A percentile compares a stretch with the other conserved stretches of the same genome.
Evolutionary conservation across 495 filamentous ascomycete genomes (phyloP).

Genomic region (Penicillium soppii): DNA sequence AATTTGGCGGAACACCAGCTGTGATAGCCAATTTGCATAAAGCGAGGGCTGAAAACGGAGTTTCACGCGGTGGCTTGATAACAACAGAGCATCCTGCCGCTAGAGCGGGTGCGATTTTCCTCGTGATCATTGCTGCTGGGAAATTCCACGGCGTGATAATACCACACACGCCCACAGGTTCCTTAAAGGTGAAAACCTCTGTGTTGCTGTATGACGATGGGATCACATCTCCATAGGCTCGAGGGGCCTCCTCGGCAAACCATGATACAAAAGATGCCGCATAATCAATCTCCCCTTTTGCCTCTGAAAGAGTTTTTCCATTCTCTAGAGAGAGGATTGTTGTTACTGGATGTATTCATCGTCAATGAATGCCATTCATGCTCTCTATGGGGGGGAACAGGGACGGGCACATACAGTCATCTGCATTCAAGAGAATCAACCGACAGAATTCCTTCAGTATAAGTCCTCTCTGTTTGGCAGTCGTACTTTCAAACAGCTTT

Average conservation of each 20-base stretch:
- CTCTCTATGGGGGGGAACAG: too few relatives aligned
- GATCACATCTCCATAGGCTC: conserved; percentile 64
- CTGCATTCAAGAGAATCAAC: too few relatives aligned
- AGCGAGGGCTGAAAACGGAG: conserved; percentile 45
- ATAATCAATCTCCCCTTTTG: conserved; percentile 61
- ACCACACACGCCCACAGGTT: conserved; percentile 40
- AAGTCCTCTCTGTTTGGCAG: too few relatives aligned
- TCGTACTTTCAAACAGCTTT: too few relatives aligned
- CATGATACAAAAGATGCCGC: conserved; percentile 64
- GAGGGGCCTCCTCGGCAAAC: conserved; percentile 64
- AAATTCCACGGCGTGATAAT: conserved; percentile 69
- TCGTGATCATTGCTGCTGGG: conserved; percentile 80
- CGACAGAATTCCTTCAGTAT: too few relatives aligned
- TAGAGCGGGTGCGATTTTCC: conserved; percentile 64
- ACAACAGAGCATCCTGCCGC: conserved; percentile 52
- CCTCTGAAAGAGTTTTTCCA: conserved; percentile 62
- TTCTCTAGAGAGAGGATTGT: too few relatives aligned
- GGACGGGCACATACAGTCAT: too few relatives aligned
- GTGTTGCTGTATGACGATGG: conserved; percentile 54
- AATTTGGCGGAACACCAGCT: conserved; percentile 16
- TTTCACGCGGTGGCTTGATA: conserved; percentile 49
- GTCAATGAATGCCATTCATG: too few relatives aligned
- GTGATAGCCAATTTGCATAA: conserved; percentile 51
- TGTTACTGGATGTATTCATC: too few relatives aligned
- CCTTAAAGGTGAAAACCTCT: conserved; percentile 25